These are phyloP conservation scores for Phylloporus arenicola DNA, from an alignment of 768 basidiomycete species.

Conservation along the genomic window DNA sequence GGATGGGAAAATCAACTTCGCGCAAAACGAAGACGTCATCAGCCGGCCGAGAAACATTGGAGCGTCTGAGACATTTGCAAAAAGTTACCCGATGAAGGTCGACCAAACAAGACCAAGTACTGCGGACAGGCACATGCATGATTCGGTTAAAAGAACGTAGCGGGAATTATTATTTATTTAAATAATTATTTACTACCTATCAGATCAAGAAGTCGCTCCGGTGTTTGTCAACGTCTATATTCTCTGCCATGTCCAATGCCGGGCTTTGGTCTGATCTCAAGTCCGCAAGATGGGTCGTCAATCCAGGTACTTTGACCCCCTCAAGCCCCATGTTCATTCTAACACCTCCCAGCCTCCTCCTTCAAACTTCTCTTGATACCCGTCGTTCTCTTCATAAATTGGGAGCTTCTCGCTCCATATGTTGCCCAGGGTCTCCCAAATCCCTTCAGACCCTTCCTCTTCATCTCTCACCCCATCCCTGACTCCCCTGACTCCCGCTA, in stretches of 20 bases:
- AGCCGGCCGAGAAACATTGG: too few relatives aligned
- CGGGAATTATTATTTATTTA: not conserved
- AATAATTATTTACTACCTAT: not conserved
- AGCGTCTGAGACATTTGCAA: too few relatives aligned
- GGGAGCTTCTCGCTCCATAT: slow-evolving; percentile 50
- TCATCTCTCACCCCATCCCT: slow-evolving; percentile 62
- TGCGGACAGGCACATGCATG: too few relatives aligned
- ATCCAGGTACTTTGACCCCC: slow-evolving; percentile 46
- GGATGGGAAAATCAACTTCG: too few relatives aligned
- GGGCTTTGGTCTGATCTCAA: slow-evolving; percentile 46
- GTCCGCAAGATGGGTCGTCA: slow-evolving; percentile 63
- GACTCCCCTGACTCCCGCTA: slow-evolving; percentile 52
- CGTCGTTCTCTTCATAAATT: slow-evolving; percentile 56
- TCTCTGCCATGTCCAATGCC: slow-evolving; percentile 6
- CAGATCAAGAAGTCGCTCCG: not conserved
- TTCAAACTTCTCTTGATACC: slow-evolving; percentile 62
- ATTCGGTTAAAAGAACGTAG: too few relatives aligned
- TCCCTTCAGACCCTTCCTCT: slow-evolving; percentile 68
- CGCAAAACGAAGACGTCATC: too few relatives aligned
- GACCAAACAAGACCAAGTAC: too few relatives aligned
- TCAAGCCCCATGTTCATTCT: not conserved
- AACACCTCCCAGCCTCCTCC: slow-evolving; percentile 44
- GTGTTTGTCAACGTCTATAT: too few relatives aligned
- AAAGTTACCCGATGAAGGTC: too few relatives aligned
- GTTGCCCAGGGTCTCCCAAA: slow-evolving; percentile 50